These are phyloP conservation scores for Platismatia glauca DNA, from an alignment of 495 filamentous ascomycete species.

Conservation along the genomic window DNA sequence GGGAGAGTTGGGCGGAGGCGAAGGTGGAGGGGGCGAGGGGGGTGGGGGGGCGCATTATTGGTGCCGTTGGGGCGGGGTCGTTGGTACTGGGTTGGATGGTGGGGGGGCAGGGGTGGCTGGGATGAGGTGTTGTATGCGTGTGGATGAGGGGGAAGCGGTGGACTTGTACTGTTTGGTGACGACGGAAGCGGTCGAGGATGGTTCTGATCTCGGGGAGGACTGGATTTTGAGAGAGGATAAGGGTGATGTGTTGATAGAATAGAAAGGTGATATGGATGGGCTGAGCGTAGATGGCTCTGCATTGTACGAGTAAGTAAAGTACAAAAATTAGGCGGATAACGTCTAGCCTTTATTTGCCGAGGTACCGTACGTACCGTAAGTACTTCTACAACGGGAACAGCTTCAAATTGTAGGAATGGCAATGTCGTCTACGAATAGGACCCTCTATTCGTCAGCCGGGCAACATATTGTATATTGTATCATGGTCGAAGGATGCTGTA, in stretches of 20 bases:
- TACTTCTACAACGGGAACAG: not conserved
- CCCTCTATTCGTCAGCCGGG: not conserved
- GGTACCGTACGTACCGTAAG: not conserved
- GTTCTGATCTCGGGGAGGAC: not conserved
- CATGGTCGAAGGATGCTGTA: not conserved
- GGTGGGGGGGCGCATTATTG: not conserved
- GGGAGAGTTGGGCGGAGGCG: constrained; percentile 64
- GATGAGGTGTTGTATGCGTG: too few species aligned
- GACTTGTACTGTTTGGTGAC: too few species aligned
- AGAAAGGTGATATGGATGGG: not conserved
- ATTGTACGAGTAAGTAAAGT: too few species aligned
- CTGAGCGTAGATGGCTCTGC: not conserved
- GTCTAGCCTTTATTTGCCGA: not conserved
- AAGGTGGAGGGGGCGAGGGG: constrained; percentile 61
- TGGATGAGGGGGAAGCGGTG: not conserved
- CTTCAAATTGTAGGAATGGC: too few species aligned
- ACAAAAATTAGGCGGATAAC: not conserved
- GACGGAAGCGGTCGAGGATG: not conserved
- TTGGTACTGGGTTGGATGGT: not conserved
- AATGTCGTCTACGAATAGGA: not conserved
- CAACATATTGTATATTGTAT: not conserved
- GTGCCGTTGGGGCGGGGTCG: too few species aligned
- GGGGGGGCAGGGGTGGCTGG: too few species aligned
- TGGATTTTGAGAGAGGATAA: too few species aligned
- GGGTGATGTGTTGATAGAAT: not conserved